Evolutionary conservation across 2,329 filamentous ascomycete genomes (phyloP).

Genomic region (Fusarium robinianum): DNA sequence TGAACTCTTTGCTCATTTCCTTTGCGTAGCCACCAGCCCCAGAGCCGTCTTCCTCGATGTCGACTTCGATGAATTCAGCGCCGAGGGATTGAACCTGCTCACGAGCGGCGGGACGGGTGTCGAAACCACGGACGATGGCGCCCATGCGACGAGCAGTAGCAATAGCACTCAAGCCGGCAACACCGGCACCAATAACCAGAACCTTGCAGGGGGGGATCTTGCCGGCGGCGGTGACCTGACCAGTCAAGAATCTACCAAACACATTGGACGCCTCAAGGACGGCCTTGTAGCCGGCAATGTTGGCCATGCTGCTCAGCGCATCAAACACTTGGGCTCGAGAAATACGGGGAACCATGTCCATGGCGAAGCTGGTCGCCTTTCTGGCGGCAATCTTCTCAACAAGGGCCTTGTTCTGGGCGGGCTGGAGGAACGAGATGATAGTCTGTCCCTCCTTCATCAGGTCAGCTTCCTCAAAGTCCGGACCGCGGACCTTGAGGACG

Average conservation of each 20-base stretch:
- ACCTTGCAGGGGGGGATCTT: slow-evolving; percentile 91
- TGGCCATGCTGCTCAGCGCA: slow-evolving; percentile 89
- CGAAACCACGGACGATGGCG: slow-evolving; percentile 87
- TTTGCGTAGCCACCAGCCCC: slow-evolving; percentile 89
- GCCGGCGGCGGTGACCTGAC: slow-evolving; percentile 87
- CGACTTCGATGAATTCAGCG: slow-evolving; percentile 87
- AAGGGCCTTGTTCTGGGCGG: slow-evolving; percentile 75
- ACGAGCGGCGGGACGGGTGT: slow-evolving; percentile 83
- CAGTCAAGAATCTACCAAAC: slow-evolving; percentile 86
- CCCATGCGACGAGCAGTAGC: slow-evolving; percentile 84
- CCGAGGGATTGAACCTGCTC: slow-evolving; percentile 91
- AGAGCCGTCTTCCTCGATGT: slow-evolving; percentile 80
- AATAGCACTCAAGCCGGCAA: slow-evolving; percentile 87
- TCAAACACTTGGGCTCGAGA: slow-evolving; percentile 88
- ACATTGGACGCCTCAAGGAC: slow-evolving; percentile 87
- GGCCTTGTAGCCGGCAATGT: slow-evolving; percentile 92
- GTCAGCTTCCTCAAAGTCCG: slow-evolving; percentile 70
- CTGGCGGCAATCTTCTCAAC: slow-evolving; percentile 73
- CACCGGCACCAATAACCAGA: slow-evolving; percentile 86
- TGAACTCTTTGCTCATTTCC: slow-evolving; percentile 93
- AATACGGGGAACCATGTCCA: slow-evolving; percentile 92
- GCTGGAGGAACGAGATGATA: slow-evolving; percentile 82
- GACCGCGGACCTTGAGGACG: slow-evolving; percentile 81
- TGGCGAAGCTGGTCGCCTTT: slow-evolving; percentile 79
- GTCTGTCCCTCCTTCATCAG: slow-evolving; percentile 71